Base-by-base conservation (phyloP, 1,284 basidiomycete genomes). In the Puccinia horiana region DNA sequence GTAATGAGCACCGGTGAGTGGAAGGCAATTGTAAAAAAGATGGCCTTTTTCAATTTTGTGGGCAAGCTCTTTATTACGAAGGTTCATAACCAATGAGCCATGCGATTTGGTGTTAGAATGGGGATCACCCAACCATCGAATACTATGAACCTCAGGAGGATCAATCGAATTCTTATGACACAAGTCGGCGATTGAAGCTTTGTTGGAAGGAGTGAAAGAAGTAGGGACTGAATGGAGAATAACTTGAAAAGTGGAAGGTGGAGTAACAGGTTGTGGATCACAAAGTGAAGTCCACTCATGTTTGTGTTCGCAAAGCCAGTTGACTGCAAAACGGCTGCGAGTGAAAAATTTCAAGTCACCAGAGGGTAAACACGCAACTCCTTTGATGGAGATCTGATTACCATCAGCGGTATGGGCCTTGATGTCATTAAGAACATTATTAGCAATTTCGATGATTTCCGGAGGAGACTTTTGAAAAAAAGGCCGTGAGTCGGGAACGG, bases 261-360 rank as follows among this genome's bases (percentile, higher is more conserved):
- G 65, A 40, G 65, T 67, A 14, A 67, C 29, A 23, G 23, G 35
- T 3, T 3, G 3, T 32, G 61, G 26, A n/a, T 63, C 35, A 29
- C 61, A 63, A 9, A 63, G n/a, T 8, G 29, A 29, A 63, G 61
- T 63, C 61, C 61, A 63, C 61, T 32, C 26, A 40, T 67, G 65
- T 67, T 67, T 67, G 40, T 67, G 32, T 20, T 67, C 65, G 23
- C 37, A 35, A 37, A 67, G 65, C 65, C 65, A 67, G 32, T 67
- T 65, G 6, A 26, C 26, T 35, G 35, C 5, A 26, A 65, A 65
- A 35, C 61, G 26, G 26, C 14, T 18, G 4, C 20, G 35, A 29
- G 61, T 65, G 26, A 65, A 65, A 35, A 65, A 65, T 32, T 65
- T 65, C 5, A 65, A 65, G 26, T 65, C 61, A 35, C 61, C 61